Evolutionary conservation across 192 early-diverging fungal genomes (phyloP), one percentile per base, ranked within the genome.

Genomic region (Backusella australiensis): DNA sequence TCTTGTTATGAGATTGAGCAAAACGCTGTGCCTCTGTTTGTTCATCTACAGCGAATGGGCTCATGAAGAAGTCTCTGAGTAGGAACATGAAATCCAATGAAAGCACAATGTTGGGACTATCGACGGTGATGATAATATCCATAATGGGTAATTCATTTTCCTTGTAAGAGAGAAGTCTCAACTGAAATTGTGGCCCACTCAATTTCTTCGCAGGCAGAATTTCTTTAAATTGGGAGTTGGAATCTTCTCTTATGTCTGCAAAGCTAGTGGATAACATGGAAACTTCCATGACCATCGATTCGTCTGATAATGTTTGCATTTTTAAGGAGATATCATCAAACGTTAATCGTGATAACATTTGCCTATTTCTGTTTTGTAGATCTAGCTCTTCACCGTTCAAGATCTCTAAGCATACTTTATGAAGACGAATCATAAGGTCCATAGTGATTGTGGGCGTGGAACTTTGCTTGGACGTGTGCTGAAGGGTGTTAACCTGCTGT

Each of bases 61-160:
- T 85, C 76, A 84, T 85, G n/a, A 93, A 91, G 80, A 92, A 96
- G 29, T 86, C 85, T 67, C 86, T 76, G 53, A 96, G 81, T 12
- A 85, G 77, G 63, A 94, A 91, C 65, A 92, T 71, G 65, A 94
- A 92, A 77, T 96, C 93, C 5, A 94, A 82, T 9, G 91, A 90
- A 14, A 96, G 83, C 49, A 94, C 80, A 6, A 95, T 77, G 8
- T 89, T 88, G 6, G 94, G 90, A 32, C 84, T 85, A 78, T 93
- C 92, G 3, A 96, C 76, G 8, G 90, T 90, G 29, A 92, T 81
- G 3, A 15, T 23, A 44, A 94, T 73, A 59, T 89, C 86, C 14
- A 91, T 83, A 73, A 86, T 78, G 8, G 80, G 78, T 19, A 82
- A 81, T 12, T 78, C 79, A 1, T 80, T 66, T 14, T 80, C 77